Base-by-base conservation (phyloP, 345 rosid genomes). In the Citrus trifoliata region DNA sequence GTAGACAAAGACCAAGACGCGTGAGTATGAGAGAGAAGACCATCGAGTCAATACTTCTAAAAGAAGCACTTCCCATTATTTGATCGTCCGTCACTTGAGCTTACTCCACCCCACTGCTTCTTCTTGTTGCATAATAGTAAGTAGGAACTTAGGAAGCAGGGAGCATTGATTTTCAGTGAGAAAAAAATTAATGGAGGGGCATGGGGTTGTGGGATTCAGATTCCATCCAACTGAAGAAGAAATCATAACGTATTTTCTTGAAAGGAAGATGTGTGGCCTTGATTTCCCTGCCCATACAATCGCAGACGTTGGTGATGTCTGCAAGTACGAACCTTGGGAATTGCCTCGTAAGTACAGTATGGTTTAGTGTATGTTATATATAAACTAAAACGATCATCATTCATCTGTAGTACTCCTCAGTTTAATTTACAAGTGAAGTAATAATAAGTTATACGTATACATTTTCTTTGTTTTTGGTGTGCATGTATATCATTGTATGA, bases 341-440 rank as follows among this genome's bases (percentile, higher is more conserved):
- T 73, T 89, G 67, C 90, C 86, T 59, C 67, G 90, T 88, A 73
- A 80, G 85, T 67, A 6, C 1, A 33, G 35, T 33, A 33, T 33
- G 35, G 35, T 33, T 4, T 35, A 35, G 37, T 35, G 37, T 35
- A 12, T 10, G 12, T 9, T 40, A 40, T 42, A 42, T 42, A 12
- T 13, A 46, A 13, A 46, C 14, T 12, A 46, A 46, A 46, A 46
- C 0, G 48, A 42, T 0, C 48, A 0, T 46, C 51, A 46, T 46
- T 46, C 51, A 46, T 46, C 51, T 10, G 5, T 3, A 12, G 18
- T 13, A 46, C 16, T 46, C 37, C 37, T 35, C 51, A 12, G 51
- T 46, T 46, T 46, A 37, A 12, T 13, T 46, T 3, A 46, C 51
- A 46, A 46, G 51, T 13, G 51, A 46, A 46, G 16, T 46, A 46